Percentiles rank a stretch among this genome's conserved stretches.
Evolutionary conservation across 495 filamentous ascomycete species (phyloP).

Genomic region (Apiosordaria backusii): DNA sequence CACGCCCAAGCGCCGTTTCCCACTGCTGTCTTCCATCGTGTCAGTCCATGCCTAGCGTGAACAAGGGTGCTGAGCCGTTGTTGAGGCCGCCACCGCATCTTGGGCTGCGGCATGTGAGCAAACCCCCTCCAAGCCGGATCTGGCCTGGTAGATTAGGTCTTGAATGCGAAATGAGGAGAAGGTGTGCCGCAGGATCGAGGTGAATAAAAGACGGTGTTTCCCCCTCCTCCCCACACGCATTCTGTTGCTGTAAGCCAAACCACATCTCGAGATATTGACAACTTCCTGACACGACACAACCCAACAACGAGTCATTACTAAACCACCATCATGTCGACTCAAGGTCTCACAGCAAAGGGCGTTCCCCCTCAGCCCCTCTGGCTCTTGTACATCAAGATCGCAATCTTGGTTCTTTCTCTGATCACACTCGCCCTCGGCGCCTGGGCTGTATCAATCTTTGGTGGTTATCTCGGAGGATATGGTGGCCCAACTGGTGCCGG

Average conservation of each 20-base stretch:
- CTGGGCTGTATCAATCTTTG: constrained; percentile 30
- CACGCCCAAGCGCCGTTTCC: background rate
- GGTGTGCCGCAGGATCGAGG: background rate
- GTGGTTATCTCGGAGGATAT: constrained; percentile 13
- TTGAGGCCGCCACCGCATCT: constrained; percentile 10
- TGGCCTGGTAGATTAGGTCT: constrained; percentile 10
- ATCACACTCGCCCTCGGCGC: constrained; percentile 34
- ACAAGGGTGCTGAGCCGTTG: background rate
- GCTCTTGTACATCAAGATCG: constrained; percentile 33
- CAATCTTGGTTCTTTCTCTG: constrained; percentile 37
- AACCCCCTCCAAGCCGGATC: background rate
- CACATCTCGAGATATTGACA: background rate
- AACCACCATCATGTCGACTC: constrained; percentile 24
- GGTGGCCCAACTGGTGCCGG: constrained; percentile 17
- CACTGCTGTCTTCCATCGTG: background rate
- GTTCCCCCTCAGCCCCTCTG: constrained; percentile 34
- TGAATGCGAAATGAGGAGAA: constrained; percentile 17
- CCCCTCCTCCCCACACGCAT: background rate
- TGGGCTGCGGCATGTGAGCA: background rate
- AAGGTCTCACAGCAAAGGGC: constrained; percentile 30
- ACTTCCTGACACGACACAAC: background rate
- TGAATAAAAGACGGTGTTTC: constrained; percentile 2
- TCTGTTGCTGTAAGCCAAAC: background rate
- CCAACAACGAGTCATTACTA: background rate
- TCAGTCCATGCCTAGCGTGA: background rate